Base-by-base conservation (phyloP, 176 grass and related monocot species). In the Bothriochloa decipiens region DNA sequence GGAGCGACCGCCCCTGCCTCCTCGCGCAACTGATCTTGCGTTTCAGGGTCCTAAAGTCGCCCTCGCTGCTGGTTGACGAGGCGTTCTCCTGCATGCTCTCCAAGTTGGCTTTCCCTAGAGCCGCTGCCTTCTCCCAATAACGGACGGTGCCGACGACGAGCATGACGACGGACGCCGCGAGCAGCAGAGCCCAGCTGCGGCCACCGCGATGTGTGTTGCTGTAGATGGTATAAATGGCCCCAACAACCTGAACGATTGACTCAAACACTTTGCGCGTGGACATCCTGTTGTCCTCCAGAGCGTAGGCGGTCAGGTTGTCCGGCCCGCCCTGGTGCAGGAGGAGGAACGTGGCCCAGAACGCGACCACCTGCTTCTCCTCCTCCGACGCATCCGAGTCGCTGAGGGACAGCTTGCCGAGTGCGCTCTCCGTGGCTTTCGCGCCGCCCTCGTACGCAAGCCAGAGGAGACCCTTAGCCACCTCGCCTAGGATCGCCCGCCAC, bases 211-310 rank as follows among this genome's bases (percentile, higher is more conserved):
- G 36, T 22, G 33, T 37, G 66, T 69, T 22, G 16, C 22, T 39
- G 66, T 39, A 40, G 66, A 69, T 69, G 35, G 66, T 20, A 69
- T 39, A 69, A 11, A 7, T 3, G 36, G n/a, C 66, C 16, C 18
- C 66, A 0, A 0, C 0, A 69, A n/a, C 0, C 9, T 11, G 1
- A 8, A 0, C 0, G 16, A 5, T 2, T 7, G n/a, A 4, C 66
- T 69, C 66, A 40, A 39, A 0, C 66, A 6, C 11, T 22, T 35
- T 22, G 35, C 35, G 66, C 0, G 0, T 69, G 17, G 15, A 20
- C 0, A 42, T 36, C 20, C 23, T 42, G 37, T 70, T 70, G 20
- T 70, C 68, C 68, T 42, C 37, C 3, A 42, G 68, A 41, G 68
- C 7, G 22, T 70, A 70, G 5, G 37, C 36, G 13, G 37, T 70